These are phyloP conservation scores for Porcisia deanei DNA, from an alignment of 208 protist genomes.

Conservation along the genomic window DNA sequence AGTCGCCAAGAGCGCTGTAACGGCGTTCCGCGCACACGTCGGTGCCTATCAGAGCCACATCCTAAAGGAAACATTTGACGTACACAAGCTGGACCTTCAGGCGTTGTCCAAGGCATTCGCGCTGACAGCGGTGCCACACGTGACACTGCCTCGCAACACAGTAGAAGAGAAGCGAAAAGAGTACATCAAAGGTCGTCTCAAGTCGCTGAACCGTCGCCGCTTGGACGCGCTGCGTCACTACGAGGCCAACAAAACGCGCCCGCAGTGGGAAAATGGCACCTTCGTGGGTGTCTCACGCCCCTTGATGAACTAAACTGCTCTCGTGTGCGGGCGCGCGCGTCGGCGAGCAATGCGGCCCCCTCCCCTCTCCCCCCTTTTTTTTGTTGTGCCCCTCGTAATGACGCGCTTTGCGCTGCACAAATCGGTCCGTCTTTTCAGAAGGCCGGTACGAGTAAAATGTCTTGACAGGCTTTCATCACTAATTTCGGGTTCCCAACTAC, in stretches of 20 bases:
- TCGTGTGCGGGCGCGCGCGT: background rate
- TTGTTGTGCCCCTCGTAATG: background rate
- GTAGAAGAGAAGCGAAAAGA: conserved; percentile 66
- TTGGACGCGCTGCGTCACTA: conserved; percentile 74
- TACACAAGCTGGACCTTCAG: conserved; percentile 90
- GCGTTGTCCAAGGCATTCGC: conserved; percentile 93
- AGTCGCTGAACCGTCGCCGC: conserved; percentile 75
- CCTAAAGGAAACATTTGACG: conserved; percentile 93
- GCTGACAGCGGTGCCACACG: conserved; percentile 82
- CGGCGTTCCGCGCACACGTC: conserved; percentile 91
- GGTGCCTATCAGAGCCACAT: conserved; percentile 94
- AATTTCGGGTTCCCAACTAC: too few species aligned
- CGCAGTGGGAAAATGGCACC: conserved; percentile 78
- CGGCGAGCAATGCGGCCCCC: background rate
- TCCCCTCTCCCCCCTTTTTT: background rate
- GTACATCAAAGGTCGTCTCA: conserved; percentile 91
- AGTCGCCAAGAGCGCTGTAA: conserved; percentile 90
- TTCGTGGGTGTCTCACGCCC: conserved; percentile 72
- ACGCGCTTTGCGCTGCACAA: background rate
- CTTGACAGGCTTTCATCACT: background rate
- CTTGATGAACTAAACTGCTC: conserved; percentile 19
- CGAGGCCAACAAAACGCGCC: conserved; percentile 78
- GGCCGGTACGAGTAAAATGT: background rate
- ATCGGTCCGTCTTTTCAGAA: background rate
- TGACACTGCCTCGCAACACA: conserved; percentile 76